Base-by-base conservation (phyloP, 441 rosid genomes). In the Gossypium trilobum region DNA sequence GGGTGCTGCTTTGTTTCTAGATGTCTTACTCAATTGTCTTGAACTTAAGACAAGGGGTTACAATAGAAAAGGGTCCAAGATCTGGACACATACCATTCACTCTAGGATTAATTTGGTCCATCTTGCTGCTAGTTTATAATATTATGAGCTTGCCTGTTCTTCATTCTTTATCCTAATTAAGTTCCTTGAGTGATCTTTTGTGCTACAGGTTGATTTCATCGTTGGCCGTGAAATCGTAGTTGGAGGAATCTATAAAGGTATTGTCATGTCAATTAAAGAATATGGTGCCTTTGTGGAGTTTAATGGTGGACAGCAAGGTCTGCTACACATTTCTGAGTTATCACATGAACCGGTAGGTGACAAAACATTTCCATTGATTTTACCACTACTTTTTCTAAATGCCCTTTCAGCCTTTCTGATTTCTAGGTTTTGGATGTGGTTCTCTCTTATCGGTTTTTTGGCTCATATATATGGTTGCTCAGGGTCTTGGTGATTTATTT, bases 231-330 rank as follows among this genome's bases (percentile, higher is more conserved):
- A 95, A 84, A 89, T 95, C 75, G 89, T 86, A 80, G 86, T 91
- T 74, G 98, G 98, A 73, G 93, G 93, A 11, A 74, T 87, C 63
- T 95, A 92, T 81, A 91, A 87, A 85, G 99, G 99, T 68, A 81
- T 88, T 55, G 95, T 95, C 75, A 80, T 89, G 74, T 91, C 99
- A 61, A 77, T 95, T 39, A 95, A 95, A 85, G 98, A 95, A 80
- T 95, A 92, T 60, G 99, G 99, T 65, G 99, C 99, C 50, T 92
- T 95, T 71, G 90, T 95, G 79, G 97, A 92, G 87, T 95, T 95
- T 60, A 91, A 82, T 80, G 99, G 99, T 73, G 98, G 99, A 64
- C 98, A 95, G 74, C 92, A 87, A 76, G 99, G 97, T 73, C 79
- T 95, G 78, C 88, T 95, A 51, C 98, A 95, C 81, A 80, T 95